Evolutionary conservation across 345 rosid genomes (phyloP), one percentile per base, ranked within the genome.

Genomic region (Syzygium aromaticum): DNA sequence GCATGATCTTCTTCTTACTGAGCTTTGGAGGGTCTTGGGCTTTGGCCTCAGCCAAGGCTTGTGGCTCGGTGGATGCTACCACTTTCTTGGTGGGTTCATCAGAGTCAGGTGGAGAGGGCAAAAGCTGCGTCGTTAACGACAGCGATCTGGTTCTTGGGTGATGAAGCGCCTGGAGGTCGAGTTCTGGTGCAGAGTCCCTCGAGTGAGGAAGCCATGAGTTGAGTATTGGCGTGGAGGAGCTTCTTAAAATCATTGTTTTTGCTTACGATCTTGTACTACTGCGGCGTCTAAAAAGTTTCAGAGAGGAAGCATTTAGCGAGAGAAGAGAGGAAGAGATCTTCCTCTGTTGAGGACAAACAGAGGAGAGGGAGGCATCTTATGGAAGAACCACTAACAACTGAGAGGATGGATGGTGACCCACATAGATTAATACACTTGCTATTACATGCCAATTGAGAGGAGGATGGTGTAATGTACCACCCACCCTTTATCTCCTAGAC

Each of bases 171-270:
- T 91, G 91, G 87, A 91, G 87, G 78, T 92, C 92, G 84, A 94
- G 91, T 85, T 93, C 95, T 17, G 89, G 90, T 30, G 95, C 92
- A 14, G 90, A 87, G 54, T 90, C 95, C 52, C 53, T 89, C 73
- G 89, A 88, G 86, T 89, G 90, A 38, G 90, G 94, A 10, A 90
- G 91, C 96, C 96, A 92, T 43, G 96, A 94, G 84, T 90, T 88
- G 12, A 90, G 56, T 80, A 94, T 93, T 51, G 96, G 93, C 30
- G 94, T 88, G 21, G 95, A 94, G 13, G 91, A 90, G 90, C 91
- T 94, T 90, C 94, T 91, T 23, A 93, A 67, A 85, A 91, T 90
- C 98, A 94, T 92, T 86, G 85, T 67, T 85, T 85, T 21, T 4
- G 8, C 38, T 67, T 28, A 46, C 25, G n/a, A 14, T 51, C 54